These are phyloP conservation scores for Amaranthus palmeri DNA, from an alignment of 148 eudicot species.

Conservation along the genomic window DNA sequence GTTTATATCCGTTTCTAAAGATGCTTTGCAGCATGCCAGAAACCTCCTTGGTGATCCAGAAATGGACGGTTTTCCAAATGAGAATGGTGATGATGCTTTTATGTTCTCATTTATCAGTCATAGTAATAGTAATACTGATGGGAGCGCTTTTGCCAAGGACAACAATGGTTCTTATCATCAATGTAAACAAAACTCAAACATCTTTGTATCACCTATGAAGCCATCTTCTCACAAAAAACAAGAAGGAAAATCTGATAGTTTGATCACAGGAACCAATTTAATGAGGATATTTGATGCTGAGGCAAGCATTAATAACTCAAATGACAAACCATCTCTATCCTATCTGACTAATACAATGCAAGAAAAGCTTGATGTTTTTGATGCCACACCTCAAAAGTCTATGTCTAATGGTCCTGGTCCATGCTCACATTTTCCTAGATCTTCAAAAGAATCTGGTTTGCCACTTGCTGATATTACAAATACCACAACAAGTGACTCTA, in stretches of 20 bases:
- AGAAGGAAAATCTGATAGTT: slow-evolving; percentile 25
- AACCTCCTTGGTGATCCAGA: slow-evolving; percentile 86
- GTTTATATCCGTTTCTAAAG: slow-evolving; percentile 76
- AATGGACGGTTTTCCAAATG: slow-evolving; percentile 36
- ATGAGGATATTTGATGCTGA: slow-evolving; percentile 62
- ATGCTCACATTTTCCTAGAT: slow-evolving; percentile 17
- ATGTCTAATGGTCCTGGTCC: slow-evolving; percentile 24
- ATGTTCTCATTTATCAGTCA: slow-evolving; percentile 31
- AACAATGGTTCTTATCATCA: slow-evolving; percentile 27
- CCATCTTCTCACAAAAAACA: slow-evolving; percentile 36
- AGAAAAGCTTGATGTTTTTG: slow-evolving; percentile 16
- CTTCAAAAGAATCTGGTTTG: slow-evolving; percentile 31
- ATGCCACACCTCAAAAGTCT: slow-evolving; percentile 9
- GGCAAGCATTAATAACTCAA: slow-evolving; percentile 28
- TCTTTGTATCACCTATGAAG: slow-evolving; percentile 57
- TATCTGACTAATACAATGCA: slow-evolving; percentile 24
- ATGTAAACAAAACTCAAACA: slow-evolving; percentile 31
- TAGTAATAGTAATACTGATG: slow-evolving; percentile 26
- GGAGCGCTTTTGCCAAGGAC: slow-evolving; percentile 23
- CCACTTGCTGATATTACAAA: slow-evolving; percentile 62
- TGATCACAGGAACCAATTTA: slow-evolving; percentile 50
- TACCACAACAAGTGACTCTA: slow-evolving; percentile 19
- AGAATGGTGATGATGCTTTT: slow-evolving; percentile 38
- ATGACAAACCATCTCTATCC: slow-evolving; percentile 21
- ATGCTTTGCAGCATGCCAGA: slow-evolving; percentile 81